These are phyloP conservation scores for Termitomyces eurrhizus DNA, from an alignment of 768 basidiomycete species.

Conservation along the genomic window DNA sequence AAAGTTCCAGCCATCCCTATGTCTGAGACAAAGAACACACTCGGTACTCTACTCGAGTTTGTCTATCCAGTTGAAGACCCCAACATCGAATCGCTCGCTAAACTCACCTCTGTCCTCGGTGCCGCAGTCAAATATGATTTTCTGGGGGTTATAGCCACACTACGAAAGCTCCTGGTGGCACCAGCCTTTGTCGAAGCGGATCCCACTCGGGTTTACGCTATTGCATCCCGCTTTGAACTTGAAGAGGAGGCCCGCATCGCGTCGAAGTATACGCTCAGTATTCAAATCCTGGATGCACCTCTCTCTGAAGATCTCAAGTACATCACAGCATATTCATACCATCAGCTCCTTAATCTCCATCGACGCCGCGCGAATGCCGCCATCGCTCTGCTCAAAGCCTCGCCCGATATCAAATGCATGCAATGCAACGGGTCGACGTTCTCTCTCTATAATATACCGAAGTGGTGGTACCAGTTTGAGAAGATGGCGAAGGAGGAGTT, in stretches of 20 bases:
- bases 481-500: constrained; percentile 56
- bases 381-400: constrained; percentile 38
- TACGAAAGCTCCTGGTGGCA: constrained; percentile 52
- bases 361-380: constrained; percentile 48
- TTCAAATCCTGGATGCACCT: constrained; percentile 52
- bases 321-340: constrained; percentile 67
- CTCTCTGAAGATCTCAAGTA: constrained; percentile 59
- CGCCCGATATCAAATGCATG: constrained; percentile 57
- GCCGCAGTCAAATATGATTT: constrained; percentile 68
- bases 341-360: constrained; percentile 60
- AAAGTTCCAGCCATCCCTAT: constrained; percentile 48
- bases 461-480: constrained; percentile 69
- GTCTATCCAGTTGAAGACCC: constrained; percentile 64
- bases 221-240: constrained; percentile 62
- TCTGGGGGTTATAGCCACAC: constrained; percentile 34
- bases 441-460: constrained; percentile 46
- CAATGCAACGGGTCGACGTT: constrained; percentile 55
- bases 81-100: constrained; percentile 44
- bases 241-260: constrained; percentile 61
- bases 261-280: constrained; percentile 51
- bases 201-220: constrained; percentile 65
- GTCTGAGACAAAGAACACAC: constrained; percentile 40
- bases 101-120: constrained; percentile 45
- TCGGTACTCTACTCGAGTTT: constrained; percentile 53
- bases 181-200: constrained; percentile 41